Evolutionary conservation across 257 asterid genomes (phyloP).

Genomic region (Leptodermis oblonga): DNA sequence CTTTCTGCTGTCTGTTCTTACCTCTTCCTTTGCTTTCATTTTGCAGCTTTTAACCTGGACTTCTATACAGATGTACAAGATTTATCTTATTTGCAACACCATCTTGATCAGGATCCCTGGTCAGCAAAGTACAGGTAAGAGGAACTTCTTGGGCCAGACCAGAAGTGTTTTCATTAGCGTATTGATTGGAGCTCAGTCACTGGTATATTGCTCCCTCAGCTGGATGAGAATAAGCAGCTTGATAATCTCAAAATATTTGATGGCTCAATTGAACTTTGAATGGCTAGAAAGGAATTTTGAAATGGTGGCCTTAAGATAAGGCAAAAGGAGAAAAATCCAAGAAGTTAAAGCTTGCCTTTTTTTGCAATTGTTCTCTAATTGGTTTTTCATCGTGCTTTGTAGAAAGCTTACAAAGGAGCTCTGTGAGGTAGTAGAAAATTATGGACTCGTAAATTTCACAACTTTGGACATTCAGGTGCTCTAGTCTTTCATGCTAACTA

Average conservation of each 20-base stretch:
- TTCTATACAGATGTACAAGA: slow-evolving; percentile 95
- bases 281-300: neutral
- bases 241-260: neutral
- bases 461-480: slow-evolving; percentile 92
- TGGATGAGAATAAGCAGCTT: neutral
- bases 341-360: neutral
- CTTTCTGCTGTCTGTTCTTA: slow-evolving; percentile 15
- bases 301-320: neutral
- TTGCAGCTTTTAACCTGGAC: slow-evolving; percentile 92
- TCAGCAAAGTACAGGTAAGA: slow-evolving; percentile 72
- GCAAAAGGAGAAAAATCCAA: neutral
- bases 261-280: neutral
- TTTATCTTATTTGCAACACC: slow-evolving; percentile 74
- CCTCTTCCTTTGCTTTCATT: slow-evolving; percentile 18
- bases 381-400: slow-evolving; percentile 19
- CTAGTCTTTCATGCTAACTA: slow-evolving; percentile 7
- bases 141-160: slow-evolving; percentile 3
- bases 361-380: neutral
- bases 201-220: neutral
- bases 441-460: slow-evolving; percentile 69
- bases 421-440: slow-evolving; percentile 82
- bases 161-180: neutral
- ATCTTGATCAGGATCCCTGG: slow-evolving; percentile 87
- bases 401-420: slow-evolving; percentile 95
- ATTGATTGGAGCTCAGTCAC: neutral